Evolutionary conservation across 805 yeast genomes (phyloP), one percentile per base, ranked within the genome.

Genomic region (Candida ovalis): DNA sequence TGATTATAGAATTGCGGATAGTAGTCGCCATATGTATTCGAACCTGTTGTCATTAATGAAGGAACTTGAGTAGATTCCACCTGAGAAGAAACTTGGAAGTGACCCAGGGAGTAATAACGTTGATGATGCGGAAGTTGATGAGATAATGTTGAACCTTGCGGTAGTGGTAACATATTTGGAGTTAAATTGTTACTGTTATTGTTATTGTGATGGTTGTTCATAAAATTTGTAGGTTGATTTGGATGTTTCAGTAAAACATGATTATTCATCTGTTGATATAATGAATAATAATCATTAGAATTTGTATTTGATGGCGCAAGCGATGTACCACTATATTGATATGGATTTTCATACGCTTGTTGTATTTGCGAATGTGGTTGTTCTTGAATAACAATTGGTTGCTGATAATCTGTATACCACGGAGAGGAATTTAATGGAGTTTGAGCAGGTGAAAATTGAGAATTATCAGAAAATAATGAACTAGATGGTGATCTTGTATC

Each of bases 401-500:
- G 46, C 28, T 54, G 59, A 44, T 48, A 56, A 24, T 56, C 61
- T 42, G 44, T 53, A 40, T 46, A 53, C 44, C 53, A 57, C 13
- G 64, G 65, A 22, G 61, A 59, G 40, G 63, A 59, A 45, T 50
- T 53, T 44, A 60, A 18, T 27, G 61, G 54, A 21, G 58, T 54
- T 33, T 48, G 49, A 23, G 51, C 50, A 24, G 64, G 63, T 15
- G 66, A 54, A 19, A 51, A 54, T 43, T 57, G 62, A 8, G 61
- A 49, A 41, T 48, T 52, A 19, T 55, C 53, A 3, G 56, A 53
- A 23, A 55, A 49, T 38, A 59, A 46, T 3, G 60, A 55, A 42
- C 57, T 53, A 5, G 60, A 47, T 12, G 59, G 58, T 1, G 60
- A 55, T 42, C 46, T 53, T 23, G 49, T 45, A 43, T 56, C 57